Base-by-base conservation (phyloP, 106 monocot genomes). In the Amphibolis antarctica region DNA sequence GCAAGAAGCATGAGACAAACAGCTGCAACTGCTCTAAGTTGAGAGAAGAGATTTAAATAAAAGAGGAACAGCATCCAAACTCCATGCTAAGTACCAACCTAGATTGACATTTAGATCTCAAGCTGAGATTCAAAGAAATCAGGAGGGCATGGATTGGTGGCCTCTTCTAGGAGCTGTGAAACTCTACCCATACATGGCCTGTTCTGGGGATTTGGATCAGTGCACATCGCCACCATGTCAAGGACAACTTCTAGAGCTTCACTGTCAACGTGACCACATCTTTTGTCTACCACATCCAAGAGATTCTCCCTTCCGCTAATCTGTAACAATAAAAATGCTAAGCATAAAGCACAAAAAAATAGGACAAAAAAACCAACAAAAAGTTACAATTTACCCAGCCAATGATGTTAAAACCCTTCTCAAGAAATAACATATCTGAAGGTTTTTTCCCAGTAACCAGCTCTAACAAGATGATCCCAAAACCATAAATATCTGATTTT, bases 401-500 rank as follows among this genome's bases (percentile, higher is more conserved):
- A 47, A 96, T 86, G 60, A 96, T 81, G 62, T 96, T 89, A 42
- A 96, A 63, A 24, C 94, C 94, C 60, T 46, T 86, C 63, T 69
- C 83, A n/a, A 84, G 70, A 71, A 96, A 96, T 27, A 78, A 71
- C 62, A 79, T 70, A 80, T 89, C 89, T 11, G 86, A 89, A 14
- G 89, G 94, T 57, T 86, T 79, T 75, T 84, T 96, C 69, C 94
- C 94, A 1, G 94, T 89, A 27, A 89, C 71, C 11, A 96, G 46
- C 71, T 96, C 94, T 52, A 96, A 62, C 36, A 96, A 65, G 31
- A 96, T 79, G 73, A 96, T 86, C 0, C 94, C 94, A 67, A 89
- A 96, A 63, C 86, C 82, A 51, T 96, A 89, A 26, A 96, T 82
- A 68, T 96, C 94, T 12, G 84, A 82, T 46, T 89, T 96, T 42